Percentiles rank a stretch among this genome's conserved stretches.
Evolutionary conservation across 305 asterid species (phyloP).

Genomic region (Fraxinus floribunda): DNA sequence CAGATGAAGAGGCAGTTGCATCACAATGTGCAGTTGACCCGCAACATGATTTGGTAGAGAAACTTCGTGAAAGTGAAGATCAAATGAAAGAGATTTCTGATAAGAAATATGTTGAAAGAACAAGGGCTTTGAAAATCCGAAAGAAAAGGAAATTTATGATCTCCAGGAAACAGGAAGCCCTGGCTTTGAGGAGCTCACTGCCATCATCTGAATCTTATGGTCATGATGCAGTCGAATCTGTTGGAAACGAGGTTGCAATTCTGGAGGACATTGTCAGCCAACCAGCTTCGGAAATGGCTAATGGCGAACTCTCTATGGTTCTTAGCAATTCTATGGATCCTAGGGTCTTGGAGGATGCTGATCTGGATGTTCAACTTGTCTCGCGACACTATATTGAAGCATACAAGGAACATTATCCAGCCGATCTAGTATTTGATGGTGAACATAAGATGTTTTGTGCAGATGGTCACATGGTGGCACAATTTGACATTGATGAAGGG

Average conservation of each 20-base stretch:
- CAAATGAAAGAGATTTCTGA: conserved; percentile 28
- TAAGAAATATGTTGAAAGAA: conserved; percentile 29
- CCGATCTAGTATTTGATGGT: conserved; percentile 44
- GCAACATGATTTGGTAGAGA: conserved; percentile 26
- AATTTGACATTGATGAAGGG: conserved; percentile 42
- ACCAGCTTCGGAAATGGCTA: conserved; percentile 36
- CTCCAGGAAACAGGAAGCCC: conserved; percentile 33
- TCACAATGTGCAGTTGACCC: conserved; percentile 32
- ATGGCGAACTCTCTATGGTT: conserved; percentile 37
- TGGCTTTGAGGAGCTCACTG: conserved; percentile 30
- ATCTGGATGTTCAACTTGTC: conserved; percentile 33
- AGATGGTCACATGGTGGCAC: conserved; percentile 33
- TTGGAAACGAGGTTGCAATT: conserved; percentile 32
- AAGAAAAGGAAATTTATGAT: conserved; percentile 30
- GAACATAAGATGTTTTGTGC: conserved; percentile 45
- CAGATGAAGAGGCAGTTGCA: conserved; percentile 39
- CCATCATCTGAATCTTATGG: conserved; percentile 32
- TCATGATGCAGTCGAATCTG: conserved; percentile 22
- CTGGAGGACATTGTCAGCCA: conserved; percentile 32
- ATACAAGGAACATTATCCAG: conserved; percentile 33
- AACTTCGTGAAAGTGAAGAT: conserved; percentile 19
- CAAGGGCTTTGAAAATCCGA: conserved; percentile 33
- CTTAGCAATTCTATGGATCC: conserved; percentile 50
- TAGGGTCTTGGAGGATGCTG: conserved; percentile 34
- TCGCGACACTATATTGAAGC: conserved; percentile 34